Base-by-base conservation (phyloP, 495 filamentous ascomycete species). In the Durotheca rogersii region DNA sequence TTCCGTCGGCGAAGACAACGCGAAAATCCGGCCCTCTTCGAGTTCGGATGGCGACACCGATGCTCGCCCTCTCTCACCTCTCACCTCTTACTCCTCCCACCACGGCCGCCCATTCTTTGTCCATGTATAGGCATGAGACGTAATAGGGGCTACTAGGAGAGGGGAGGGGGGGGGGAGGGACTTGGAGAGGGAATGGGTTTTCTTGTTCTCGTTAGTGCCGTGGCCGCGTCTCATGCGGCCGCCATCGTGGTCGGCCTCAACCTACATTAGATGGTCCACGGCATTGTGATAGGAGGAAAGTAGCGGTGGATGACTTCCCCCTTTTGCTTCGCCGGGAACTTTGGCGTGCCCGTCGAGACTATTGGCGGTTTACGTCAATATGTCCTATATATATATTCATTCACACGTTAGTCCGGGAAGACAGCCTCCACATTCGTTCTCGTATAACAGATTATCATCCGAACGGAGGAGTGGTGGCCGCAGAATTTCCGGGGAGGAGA, bases 221-320 rank as follows among this genome's bases (percentile, higher is more conserved):
- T 41, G 56, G 56, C 45, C 50, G 56, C 56, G 18, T 44, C 23
- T 14, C 11, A 53, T 59, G 55, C 56, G 56, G 40, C 55, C 55
- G 32, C 49, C 54, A 41, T 47, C 45, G 45, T 41, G 4, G 9
- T 27, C 23, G 9, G 4, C 23, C 4, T 27, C 23, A 27, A 27
- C 23, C 23, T 27, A 27, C 23, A n/a, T 9, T 27, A 27, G 4
- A 9, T 27, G 9, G 23, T 27, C 4, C n/a, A 27, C 4, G 4
- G 23, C 18, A 33, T 3, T 31, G 41, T 39, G 41, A 41, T 47
- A 9, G 35, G 21, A 44, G 48, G 35, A 37, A 38, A 59, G 44
- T 59, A 59, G 56, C 56, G 56, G 56, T 59, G 56, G 56, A 45
- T 50, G 30, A 27, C 4, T 17, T 7, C 27, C 49, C 34, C 49